Evolutionary conservation across 148 eudicot species (phyloP).

Genomic region (Rhododendron vialii): DNA sequence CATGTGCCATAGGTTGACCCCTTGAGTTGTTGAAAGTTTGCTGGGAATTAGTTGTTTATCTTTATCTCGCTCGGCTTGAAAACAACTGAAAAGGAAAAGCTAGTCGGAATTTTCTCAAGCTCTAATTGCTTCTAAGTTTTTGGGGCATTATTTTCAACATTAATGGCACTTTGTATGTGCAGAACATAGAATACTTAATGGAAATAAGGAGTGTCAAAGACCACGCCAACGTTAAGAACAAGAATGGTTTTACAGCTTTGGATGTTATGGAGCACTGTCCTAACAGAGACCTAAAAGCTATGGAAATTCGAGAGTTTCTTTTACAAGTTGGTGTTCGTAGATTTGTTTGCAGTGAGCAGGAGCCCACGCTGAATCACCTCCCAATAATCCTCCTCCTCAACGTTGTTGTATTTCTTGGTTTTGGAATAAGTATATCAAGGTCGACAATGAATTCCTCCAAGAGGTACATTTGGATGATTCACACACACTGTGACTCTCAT

Average conservation of each 20-base stretch:
- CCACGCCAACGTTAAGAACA: constrained; percentile 19
- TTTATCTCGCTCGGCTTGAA: too few species aligned
- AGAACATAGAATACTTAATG: constrained; percentile 29
- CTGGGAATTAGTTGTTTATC: too few species aligned
- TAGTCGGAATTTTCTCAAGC: neutral
- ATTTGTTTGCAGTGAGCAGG: neutral
- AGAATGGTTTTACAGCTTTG: constrained; percentile 30
- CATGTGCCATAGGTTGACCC: too few species aligned
- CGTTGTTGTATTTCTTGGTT: neutral
- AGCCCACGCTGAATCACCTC: neutral
- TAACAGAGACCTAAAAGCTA: constrained; percentile 25
- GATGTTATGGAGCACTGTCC: constrained; percentile 32
- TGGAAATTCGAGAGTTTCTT: constrained; percentile 33
- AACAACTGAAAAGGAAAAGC: too few species aligned
- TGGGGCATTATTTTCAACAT: neutral
- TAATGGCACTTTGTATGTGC: neutral
- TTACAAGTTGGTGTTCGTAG: constrained; percentile 20
- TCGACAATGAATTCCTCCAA: neutral
- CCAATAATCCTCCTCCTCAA: neutral
- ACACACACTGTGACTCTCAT: neutral
- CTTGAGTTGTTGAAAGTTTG: too few species aligned
- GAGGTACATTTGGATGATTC: neutral
- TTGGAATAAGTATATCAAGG: neutral
- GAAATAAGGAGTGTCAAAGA: neutral
- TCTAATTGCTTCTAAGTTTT: neutral